Base-by-base conservation (phyloP, 1,284 basidiomycete species). In the Cutaneotrichosporon daszewskae region DNA sequence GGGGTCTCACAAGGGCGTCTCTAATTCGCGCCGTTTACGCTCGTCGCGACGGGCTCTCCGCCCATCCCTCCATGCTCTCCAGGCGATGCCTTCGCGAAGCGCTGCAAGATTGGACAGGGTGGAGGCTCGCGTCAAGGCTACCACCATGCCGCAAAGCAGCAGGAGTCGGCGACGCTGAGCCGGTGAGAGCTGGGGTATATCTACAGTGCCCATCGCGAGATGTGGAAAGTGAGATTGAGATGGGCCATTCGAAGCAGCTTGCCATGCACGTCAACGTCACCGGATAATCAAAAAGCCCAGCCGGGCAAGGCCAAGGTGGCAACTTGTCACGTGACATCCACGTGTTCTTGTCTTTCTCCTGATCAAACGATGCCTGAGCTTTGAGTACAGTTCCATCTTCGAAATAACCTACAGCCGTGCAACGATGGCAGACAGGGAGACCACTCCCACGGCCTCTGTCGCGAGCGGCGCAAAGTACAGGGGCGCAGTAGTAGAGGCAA, bases 401-500 rank as follows among this genome's bases (percentile, higher is more conserved):
- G n/a, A n/a, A n/a, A n/a, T n/a, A n/a, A n/a, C n/a, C n/a, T n/a
- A n/a, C n/a, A n/a, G n/a, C n/a, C n/a, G n/a, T n/a, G n/a, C n/a
- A n/a, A 51, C 26, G 35, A 56, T 55, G 52, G 31, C 37, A 11
- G 61, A 64, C 45, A 59, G 64, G 32, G 65, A 66, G 19, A 61
- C 59, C 3, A 68, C 64, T n/a, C 62, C 66, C 5, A 68, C 58
- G 8, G 59, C 62, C 3, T 45, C 49, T 2, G 26, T 49, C 10
- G 47, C 51, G 3, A 48, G 47, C 10, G 54, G 53, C 20, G 81
- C 83, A 61, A 82, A 79, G 67, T 87, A 85, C 59, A 76, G 85
- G 16, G 85, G 85, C 4, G 85, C 85, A 3, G 84, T 86, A 20
- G 83, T 88, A 8, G 85, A 68, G 54, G 66, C 66, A 35, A 20